Percentiles rank a stretch among this genome's conserved stretches.
These are phyloP conservation scores for Warburgia ugandensis DNA, from an alignment of 164 flowering plant genomes.

Conservation along the genomic window DNA sequence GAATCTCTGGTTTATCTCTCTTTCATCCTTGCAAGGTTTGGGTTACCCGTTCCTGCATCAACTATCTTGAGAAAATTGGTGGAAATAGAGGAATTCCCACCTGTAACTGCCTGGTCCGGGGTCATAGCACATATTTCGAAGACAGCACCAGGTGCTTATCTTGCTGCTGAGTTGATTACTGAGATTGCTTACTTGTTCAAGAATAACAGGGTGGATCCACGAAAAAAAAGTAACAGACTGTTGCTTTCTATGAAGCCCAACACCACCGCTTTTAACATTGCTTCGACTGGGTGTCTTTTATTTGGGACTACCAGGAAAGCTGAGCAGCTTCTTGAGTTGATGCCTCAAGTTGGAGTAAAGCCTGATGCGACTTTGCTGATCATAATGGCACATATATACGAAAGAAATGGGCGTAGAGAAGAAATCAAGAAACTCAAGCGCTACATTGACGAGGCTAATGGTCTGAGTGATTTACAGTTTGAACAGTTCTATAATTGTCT, in stretches of 20 bases:
- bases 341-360: conserved; percentile 71
- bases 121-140: conserved; percentile 67
- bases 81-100: conserved; percentile 53
- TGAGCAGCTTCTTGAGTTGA: conserved; percentile 86
- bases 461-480: conserved; percentile 51
- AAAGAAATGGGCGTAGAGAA: conserved; percentile 82
- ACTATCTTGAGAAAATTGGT: conserved; percentile 74
- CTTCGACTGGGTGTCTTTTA: conserved; percentile 67
- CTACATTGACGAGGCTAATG: conserved; percentile 56
- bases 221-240: conserved; percentile 73
- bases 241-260: conserved; percentile 89
- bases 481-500: conserved; percentile 79
- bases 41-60: conserved; percentile 63
- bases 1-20: conserved; percentile 64
- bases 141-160: conserved; percentile 60
- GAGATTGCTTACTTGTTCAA: conserved; percentile 83
- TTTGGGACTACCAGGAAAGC: conserved; percentile 75
- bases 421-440: conserved; percentile 85
- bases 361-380: conserved; percentile 47
- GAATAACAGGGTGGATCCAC: conserved; percentile 73
- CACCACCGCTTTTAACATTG: conserved; percentile 51
- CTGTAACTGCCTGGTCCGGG: conserved; percentile 75
- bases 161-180: conserved; percentile 75
- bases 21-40: conserved; percentile 51
- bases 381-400: conserved; percentile 78